Evolutionary conservation across 352 stramenopile species (phyloP), one percentile per base, ranked within the genome.

Genomic region (Globisporangium viniferum): DNA sequence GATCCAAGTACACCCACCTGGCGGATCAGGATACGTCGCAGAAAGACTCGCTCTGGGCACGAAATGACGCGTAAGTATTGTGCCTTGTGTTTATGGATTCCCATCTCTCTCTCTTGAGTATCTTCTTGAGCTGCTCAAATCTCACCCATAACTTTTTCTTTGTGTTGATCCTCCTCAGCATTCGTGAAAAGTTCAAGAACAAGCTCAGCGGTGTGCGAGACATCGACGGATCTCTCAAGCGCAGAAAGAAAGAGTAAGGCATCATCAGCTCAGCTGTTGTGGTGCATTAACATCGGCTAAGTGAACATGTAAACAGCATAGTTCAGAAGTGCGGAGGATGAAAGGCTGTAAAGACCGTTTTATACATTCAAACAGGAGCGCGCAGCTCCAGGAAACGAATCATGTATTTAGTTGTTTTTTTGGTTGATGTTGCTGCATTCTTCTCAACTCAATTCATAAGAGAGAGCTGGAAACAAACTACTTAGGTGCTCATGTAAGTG

Each of bases 1-100:
- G 88, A 57, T 98, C 94, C 18, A 99, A 99, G 78, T 99, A 99
- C 79, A 99, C 98, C 48, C 97, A 99, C 73, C 86, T 99, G 64
- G 77, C 87, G n/a, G 97, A 98, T 60, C 95, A 99, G 84, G 98
- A 99, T 74, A 99, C 98, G 15, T 89, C 84, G 22, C 76, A 66
- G 64, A 90, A 84, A 44, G 87, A 96, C 55, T 91, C 86, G 49
- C 69, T 96, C 33, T 95, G 87, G 87, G 72, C 74, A 20, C 79
- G 84, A 64, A 81, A 91, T 72, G 89, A 95, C 62, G 44, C 69
- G 81, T 89, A 72, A 20, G 78, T 73, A 49, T 63, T 20, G 15
- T 10, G 10, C 41, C 1, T 49, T n/a, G 41, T 20, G 12, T 15
- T 1, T 9, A 49, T 33, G 29, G 29, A 33, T n/a, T 49, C 12